Percentiles rank a stretch among this genome's conserved stretches.
Evolutionary conservation across 2,329 filamentous ascomycete species (phyloP).

Genomic region (Diaporthe citriasiana): DNA sequence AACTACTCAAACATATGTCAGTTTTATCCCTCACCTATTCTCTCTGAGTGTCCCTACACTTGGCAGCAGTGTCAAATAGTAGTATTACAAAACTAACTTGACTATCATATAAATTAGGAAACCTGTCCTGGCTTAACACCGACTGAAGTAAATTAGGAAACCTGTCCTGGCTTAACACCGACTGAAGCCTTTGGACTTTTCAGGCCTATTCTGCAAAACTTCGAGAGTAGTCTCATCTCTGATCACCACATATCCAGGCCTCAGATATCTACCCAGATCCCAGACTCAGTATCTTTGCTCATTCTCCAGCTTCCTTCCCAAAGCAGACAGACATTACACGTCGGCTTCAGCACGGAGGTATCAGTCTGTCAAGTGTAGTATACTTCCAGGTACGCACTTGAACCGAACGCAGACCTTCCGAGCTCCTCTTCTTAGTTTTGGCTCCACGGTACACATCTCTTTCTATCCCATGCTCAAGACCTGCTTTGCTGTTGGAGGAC

Average conservation of each 20-base stretch:
- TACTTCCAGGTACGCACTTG: no score
- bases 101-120: neutral
- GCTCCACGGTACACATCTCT: neutral
- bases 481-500: neutral
- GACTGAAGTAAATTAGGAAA: neutral
- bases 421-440: neutral
- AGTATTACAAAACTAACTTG: neutral
- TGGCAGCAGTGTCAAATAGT: neutral
- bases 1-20: neutral
- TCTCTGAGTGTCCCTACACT: neutral
- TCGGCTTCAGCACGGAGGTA: neutral
- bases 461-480: no score
- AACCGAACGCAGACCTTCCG: neutral
- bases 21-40: neutral
- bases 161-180: neutral
- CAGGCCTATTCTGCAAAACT: neutral
- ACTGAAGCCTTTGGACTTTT: neutral
- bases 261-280: neutral
- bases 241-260: neutral
- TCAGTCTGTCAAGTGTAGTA: neutral
- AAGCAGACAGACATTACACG: neutral
- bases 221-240: neutral
- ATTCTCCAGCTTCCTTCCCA: neutral
- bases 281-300: neutral
- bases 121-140: neutral